Base-by-base conservation (phyloP, 2,329 filamentous ascomycete genomes). In the Beauveria varroae region DNA sequence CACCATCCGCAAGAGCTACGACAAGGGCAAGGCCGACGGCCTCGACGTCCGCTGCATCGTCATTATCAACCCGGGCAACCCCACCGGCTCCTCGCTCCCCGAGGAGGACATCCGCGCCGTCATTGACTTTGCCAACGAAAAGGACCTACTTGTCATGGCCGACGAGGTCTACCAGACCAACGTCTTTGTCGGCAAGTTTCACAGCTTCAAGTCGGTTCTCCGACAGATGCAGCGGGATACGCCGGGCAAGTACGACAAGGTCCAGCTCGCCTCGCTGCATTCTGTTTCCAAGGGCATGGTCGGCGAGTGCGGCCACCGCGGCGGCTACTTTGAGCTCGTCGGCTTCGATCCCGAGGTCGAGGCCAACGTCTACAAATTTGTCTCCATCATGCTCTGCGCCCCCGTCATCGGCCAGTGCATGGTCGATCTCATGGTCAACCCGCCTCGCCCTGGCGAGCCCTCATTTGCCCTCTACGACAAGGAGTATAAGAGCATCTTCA, bases 121-220 rank as follows among this genome's bases (percentile, higher is more conserved):
- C n/a, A 83, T 98, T 67, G 86, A 95, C 65, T 89, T 97, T 65
- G 93, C 95, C 44, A 87, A 86, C 30, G 82, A 93, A 74, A 86
- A 97, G 80, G 86, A 88, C 68, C 83, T 99, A 28, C 92, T 98
- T 61, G 81, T 98, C 66, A 85, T 99, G 70, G 95, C 95, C 57
- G 95, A 99, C 71, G 95, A 99, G 76, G 95, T 99, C 43, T 99
- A 99, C 84, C 95, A 99, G 79, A 98, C 95, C 72, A 99, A 99
- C 76, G 90, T 99, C 68, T 99, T 99, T 78, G 80, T 89, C 64
- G 95, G 95, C 74, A 83, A 93, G 73, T 99, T 99, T 81, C 86
- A 90, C 78, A 96, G 90, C 70, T 98, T 99, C 87, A 98, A 98
- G 80, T 86, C 89, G 69, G 86, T 88, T 46, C 84, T 99, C 56